A percentile compares a stretch with the other conserved stretches of the same genome.
Evolutionary conservation across 2,329 filamentous ascomycete species (phyloP).

Genomic region (Pseudogymnoascus sp.): DNA sequence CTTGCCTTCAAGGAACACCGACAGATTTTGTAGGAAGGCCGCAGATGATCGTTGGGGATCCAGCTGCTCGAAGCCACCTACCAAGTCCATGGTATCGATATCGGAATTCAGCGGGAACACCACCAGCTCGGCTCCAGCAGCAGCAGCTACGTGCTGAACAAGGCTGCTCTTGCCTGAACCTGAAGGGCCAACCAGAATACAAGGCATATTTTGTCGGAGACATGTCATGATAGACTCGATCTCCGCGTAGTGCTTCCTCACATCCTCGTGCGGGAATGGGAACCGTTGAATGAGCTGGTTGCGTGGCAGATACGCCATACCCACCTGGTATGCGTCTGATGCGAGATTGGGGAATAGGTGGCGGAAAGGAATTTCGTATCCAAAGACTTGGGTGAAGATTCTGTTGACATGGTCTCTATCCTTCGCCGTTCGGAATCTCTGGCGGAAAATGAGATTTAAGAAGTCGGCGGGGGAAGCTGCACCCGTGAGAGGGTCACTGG

Average conservation of each 20-base stretch:
- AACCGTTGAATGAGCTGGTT: constrained; percentile 46
- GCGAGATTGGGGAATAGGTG: constrained; percentile 67
- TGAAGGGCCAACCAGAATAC: constrained; percentile 77
- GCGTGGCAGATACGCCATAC: constrained; percentile 62
- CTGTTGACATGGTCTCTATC: constrained; percentile 60
- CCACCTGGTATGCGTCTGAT: constrained; percentile 63
- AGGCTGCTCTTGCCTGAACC: constrained; percentile 82
- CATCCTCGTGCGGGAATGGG: constrained; percentile 42
- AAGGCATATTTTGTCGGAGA: constrained; percentile 77
- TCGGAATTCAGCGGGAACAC: constrained; percentile 90
- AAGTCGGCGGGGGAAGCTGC: constrained; percentile 62
- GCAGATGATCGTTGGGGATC: constrained; percentile 70
- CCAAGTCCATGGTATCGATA: constrained; percentile 92
- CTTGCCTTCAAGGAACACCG: constrained; percentile 43
- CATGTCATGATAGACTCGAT: constrained; percentile 84
- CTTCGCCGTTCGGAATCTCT: constrained; percentile 68
- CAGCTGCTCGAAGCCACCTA: constrained; percentile 92
- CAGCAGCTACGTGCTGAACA: constrained; percentile 70
- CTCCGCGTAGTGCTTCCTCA: constrained; percentile 54
- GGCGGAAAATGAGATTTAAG: constrained; percentile 72
- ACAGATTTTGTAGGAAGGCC: constrained; percentile 46
- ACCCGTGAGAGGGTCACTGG: constrained; percentile 51
- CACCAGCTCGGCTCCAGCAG: constrained; percentile 66
- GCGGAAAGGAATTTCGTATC: constrained; percentile 34
- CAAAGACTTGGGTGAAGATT: constrained; percentile 61